Evolutionary conservation across 148 eudicot species (phyloP).

Genomic region (Rhododendron mucronatum): DNA sequence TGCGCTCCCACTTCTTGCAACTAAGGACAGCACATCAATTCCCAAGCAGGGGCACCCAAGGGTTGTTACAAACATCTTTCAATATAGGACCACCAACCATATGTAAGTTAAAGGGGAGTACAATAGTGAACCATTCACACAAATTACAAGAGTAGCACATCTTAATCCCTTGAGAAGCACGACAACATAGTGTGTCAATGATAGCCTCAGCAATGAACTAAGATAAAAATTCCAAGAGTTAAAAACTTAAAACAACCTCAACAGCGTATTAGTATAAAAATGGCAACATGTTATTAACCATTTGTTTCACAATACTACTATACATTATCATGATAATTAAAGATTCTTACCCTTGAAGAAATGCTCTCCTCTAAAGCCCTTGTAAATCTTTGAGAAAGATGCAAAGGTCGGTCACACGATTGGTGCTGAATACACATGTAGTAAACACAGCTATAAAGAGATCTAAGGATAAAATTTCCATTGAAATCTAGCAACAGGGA

Average conservation of each 20-base stretch:
- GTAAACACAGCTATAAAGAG: conserved; percentile 21
- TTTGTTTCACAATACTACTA: neutral
- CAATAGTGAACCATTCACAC: neutral
- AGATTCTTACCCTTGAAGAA: conserved; percentile 12
- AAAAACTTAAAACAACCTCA: neutral
- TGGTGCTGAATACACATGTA: conserved; percentile 17
- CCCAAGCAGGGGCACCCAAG: neutral
- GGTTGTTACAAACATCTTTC: neutral
- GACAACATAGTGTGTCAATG: neutral
- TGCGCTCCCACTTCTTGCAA: neutral
- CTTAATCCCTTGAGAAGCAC: neutral
- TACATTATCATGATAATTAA: neutral
- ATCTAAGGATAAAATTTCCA: conserved; percentile 13
- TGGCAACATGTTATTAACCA: neutral
- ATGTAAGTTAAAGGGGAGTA: neutral
- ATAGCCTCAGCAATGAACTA: neutral
- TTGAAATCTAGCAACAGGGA: neutral
- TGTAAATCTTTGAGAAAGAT: conserved; percentile 16
- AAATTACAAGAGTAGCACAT: neutral
- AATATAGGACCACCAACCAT: neutral
- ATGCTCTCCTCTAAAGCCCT: conserved; percentile 24
- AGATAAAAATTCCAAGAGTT: neutral
- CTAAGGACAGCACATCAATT: neutral
- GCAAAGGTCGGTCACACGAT: neutral
- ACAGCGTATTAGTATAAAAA: neutral